phyloP scores from a whole-genome alignment of 768 basidiomycete genomes.

The Pulveroboletus frians region DNA sequence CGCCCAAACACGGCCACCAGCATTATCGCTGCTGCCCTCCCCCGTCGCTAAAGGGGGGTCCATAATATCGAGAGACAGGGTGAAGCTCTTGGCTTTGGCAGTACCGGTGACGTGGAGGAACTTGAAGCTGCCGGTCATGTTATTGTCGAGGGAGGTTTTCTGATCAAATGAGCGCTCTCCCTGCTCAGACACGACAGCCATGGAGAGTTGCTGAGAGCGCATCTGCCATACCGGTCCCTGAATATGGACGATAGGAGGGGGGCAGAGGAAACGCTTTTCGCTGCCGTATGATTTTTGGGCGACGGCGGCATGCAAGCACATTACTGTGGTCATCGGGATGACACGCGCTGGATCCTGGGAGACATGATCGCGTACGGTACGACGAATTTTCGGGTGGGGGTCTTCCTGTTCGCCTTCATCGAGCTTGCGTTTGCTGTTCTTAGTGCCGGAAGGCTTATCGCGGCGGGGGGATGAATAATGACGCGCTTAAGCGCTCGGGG shows the following conservation, averaged over 20 bases:
- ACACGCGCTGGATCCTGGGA: conserved; percentile 69
- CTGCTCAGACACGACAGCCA: conserved; percentile 80
- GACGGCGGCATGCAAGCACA: conserved; percentile 87
- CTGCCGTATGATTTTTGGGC: conserved; percentile 96
- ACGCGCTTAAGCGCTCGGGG: conserved; percentile 28
- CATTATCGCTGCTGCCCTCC: conserved; percentile 30
- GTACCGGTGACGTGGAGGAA: conserved; percentile 86
- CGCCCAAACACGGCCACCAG: conserved; percentile 75
- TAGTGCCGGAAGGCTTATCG: conserved; percentile 30
- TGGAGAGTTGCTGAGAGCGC: conserved; percentile 73
- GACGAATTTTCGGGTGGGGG: conserved; percentile 71
- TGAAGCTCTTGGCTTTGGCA: conserved; percentile 86
- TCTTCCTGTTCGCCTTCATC: conserved; percentile 59
- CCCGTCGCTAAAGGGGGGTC: conserved; percentile 58
- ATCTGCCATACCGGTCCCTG: conserved; percentile 85
- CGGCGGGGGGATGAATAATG: conserved; percentile 17
- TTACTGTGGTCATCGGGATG: conserved; percentile 86
- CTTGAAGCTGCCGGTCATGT: conserved; percentile 86
- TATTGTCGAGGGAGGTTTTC: conserved; percentile 76
- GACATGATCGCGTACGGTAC: conserved; percentile 79
- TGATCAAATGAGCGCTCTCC: conserved; percentile 84
- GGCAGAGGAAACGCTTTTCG: conserved; percentile 92
- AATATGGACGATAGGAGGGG: conserved; percentile 89
- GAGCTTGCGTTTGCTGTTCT: conserved; percentile 69
- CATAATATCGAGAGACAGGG: conserved; percentile 78